Conservation (phyloP, 352 stramenopile genomes). For the Globisporangium rhizosaccharum region DNA sequence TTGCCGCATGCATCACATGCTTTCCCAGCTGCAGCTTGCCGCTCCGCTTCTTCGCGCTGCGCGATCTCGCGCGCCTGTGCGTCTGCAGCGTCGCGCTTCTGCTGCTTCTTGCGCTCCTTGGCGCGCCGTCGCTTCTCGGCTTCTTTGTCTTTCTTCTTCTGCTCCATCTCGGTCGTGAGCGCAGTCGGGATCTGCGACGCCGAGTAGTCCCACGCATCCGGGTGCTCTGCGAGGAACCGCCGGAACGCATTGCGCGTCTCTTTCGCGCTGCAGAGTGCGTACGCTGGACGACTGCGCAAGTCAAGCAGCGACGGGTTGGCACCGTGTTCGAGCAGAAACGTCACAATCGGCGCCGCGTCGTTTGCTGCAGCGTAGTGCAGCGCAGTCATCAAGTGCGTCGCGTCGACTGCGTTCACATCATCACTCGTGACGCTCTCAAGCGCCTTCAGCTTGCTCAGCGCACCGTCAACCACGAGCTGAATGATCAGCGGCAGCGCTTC, state of each 20-base stretch:
- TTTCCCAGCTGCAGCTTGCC: conserved; percentile 71
- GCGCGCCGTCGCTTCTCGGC: conserved; percentile 85
- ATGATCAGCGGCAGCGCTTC: conserved; percentile 28
- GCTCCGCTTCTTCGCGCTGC: conserved; percentile 50
- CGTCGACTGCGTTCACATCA: conserved; percentile 49
- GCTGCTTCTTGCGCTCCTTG: conserved; percentile 89
- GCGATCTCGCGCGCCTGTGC: conserved; percentile 64
- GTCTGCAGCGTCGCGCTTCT: conserved; percentile 70
- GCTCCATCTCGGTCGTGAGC: conserved; percentile 77
- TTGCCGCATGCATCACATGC: conserved; percentile 77
- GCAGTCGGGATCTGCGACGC: conserved; percentile 65
- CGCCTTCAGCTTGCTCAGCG: conserved; percentile 31
- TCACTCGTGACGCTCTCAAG: conserved; percentile 22
- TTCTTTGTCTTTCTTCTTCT: conserved; percentile 83
- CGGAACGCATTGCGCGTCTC: conserved; percentile 90
- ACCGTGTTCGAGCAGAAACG: conserved; percentile 73
- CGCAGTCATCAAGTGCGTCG: conserved; percentile 62
- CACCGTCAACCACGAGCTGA: conserved; percentile 29
- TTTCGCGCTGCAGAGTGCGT: conserved; percentile 87
- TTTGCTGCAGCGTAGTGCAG: conserved; percentile 64
- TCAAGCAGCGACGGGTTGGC: conserved; percentile 87
- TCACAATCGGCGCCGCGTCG: conserved; percentile 37
- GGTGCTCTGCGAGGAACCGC: conserved; percentile 75
- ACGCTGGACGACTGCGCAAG: conserved; percentile 72
- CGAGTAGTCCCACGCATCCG: conserved; percentile 76